Base-by-base conservation (phyloP, 192 early-diverging fungal genomes). In the Podila epigama region DNA sequence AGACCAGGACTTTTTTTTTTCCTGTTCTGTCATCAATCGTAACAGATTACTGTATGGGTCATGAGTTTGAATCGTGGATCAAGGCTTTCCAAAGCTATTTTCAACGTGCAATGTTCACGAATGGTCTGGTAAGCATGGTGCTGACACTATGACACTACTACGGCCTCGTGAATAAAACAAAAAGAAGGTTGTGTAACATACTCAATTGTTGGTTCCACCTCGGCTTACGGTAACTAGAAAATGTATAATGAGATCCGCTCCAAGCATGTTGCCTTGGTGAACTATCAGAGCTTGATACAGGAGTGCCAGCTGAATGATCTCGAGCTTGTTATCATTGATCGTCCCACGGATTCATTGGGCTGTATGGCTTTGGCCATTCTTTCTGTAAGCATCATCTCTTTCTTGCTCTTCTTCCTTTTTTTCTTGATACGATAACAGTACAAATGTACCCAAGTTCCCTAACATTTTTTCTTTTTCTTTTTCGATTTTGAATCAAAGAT, bases 31-130 rank as follows among this genome's bases (percentile, higher is more conserved):
- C n/a, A 31, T 13, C 8, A 28, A 15, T 33, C 31, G 6, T 51
- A n/a, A n/a, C 58, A 75, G 73, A 63, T 28, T 77, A 77, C 25
- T 60, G 68, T 51, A 9, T 16, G 0, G 60, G 68, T 4, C 65
- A 68, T 20, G 73, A 77, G n/a, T 77, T 36, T 39, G n/a, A 58
- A 15, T 40, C 29, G 13, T 77, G 66, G 66, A 77, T 77, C 22
- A 44, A n/a, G 7, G 73, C 68, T 37, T 68, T 77, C 28, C 48
- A 34, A 6, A 29, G 37, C 27, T 77, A 63, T 31, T 34, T 77
- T 15, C 60, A 64, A 20, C 18, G 13, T 25, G 31, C 61, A 5
- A 60, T 62, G 20, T 18, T 63, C 9, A 20, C 18, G n/a, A 22
- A 70, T 48, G 60, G 53, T 36, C 35, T 53, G 31, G 58, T 68